Evolutionary conservation across 2,329 filamentous ascomycete species (phyloP), one percentile per base, ranked within the genome.

Genomic region (Diaporthe sp.): DNA sequence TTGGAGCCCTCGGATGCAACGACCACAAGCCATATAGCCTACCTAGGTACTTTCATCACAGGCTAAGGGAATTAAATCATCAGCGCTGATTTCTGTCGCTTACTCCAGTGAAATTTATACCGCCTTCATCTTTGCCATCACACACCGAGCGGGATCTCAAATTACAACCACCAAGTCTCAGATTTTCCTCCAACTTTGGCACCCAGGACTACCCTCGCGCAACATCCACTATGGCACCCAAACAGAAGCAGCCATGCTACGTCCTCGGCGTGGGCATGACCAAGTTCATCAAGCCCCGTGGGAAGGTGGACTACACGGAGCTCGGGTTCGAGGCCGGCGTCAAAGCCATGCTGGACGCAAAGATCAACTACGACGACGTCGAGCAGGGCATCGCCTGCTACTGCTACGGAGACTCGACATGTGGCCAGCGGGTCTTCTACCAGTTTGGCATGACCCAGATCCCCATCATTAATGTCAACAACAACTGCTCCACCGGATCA

Each of bases 211-310:
- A 34, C 8, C 34, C 34, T 34, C 34, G 34, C 34, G 12, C 49
- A 53, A 42, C 28, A 70, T 55, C 15, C 78, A 83, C 75, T 75
- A 90, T 90, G 89, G 83, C 87, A 65, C 84, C 85, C 81, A 87
- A 87, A 79, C 83, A 86, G 80, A 89, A 88, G 80, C 84, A 87
- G 72, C 88, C 89, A 76, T 88, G 88, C 88, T 98, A 98, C 89
- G 94, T 98, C 83, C 92, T 98, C 77, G 96, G 96, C 88, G 97
- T 98, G 80, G 96, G 96, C 87, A 97, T 98, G 95, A 98, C 96
- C 87, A 98, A 98, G 86, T 98, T 98, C 90, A 96, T 98, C 91
- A 98, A 98, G 88, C 96, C 96, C 57, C 92, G 96, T 74, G 95
- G 95, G 83, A 96, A 96, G 84, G 94, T 98, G 79, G 95, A 98